A percentile compares a stretch with the other conserved stretches of the same genome.
These are phyloP conservation scores for Kwoniella shivajii DNA, from an alignment of 1,284 basidiomycete species.

Conservation along the genomic window DNA sequence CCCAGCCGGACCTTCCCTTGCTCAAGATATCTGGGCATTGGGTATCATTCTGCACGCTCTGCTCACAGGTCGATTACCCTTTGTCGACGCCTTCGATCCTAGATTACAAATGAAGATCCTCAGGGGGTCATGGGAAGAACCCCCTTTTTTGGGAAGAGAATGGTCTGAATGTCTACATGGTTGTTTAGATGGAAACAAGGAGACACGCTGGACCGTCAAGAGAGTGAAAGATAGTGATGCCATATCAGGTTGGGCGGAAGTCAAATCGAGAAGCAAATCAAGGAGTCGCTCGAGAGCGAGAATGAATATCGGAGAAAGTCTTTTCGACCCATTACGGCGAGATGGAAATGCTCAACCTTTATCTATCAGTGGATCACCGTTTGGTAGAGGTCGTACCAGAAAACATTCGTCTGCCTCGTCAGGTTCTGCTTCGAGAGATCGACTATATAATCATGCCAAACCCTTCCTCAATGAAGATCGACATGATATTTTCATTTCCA, in stretches of 20 bases:
- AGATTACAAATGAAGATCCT: conserved; percentile 87
- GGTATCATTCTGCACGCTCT: conserved; percentile 84
- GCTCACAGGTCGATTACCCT: conserved; percentile 77
- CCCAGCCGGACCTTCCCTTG: conserved; percentile 49
- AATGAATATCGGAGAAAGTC: background rate
- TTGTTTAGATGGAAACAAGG: conserved; percentile 67
- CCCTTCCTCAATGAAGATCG: background rate
- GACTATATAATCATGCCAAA: background rate
- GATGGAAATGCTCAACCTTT: conserved; percentile 13
- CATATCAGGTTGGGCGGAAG: conserved; percentile 71
- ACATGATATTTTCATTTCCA: conserved; percentile 2
- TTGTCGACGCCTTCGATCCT: conserved; percentile 83
- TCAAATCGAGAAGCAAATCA: conserved; percentile 37
- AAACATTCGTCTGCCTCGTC: conserved; percentile 7
- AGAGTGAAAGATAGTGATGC: conserved; percentile 76
- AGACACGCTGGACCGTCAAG: conserved; percentile 70
- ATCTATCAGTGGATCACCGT: conserved; percentile 10
- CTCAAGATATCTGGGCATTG: conserved; percentile 90
- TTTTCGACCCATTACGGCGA: conserved; percentile 3
- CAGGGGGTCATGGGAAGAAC: conserved; percentile 65
- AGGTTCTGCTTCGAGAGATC: conserved; percentile 9
- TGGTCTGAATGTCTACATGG: conserved; percentile 73
- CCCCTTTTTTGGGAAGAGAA: conserved; percentile 63
- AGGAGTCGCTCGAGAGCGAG: conserved; percentile 30
- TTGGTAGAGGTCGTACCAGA: conserved; percentile 3